Base-by-base conservation (phyloP, 768 basidiomycete genomes). In the Russula olivacea region DNA sequence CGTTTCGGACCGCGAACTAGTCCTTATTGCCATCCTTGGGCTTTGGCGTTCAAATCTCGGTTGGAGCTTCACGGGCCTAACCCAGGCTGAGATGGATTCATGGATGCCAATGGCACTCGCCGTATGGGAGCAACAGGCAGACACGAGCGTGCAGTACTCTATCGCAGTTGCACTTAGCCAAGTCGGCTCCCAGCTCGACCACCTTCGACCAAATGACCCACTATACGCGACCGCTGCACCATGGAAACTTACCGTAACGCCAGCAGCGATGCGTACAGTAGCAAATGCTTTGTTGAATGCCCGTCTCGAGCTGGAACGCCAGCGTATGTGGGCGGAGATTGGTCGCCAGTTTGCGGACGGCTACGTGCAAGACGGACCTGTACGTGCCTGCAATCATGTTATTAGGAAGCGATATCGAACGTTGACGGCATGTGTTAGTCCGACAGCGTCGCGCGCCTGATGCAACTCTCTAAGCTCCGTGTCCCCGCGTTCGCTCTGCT, bases 311-410 rank as follows among this genome's bases (percentile, higher is more conserved):
- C 69, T 80, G 5, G 83, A 88, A 52, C 74, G 76, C 1, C 87
- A 91, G 70, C 79, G 84, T 10, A 76, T 90, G 68, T 90, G 88
- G 84, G 82, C 87, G 53, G 74, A 79, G n/a, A 76, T 86, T 28
- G 78, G 65, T 23, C 65, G 62, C 21, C 54, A 83, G 4, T 79
- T 83, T 69, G 83, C 85, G 59, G 70, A 86, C 6, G 71, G 89
- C 30, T 83, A 84, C 59, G 50, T 57, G 7, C 40, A 41, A 19
- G 59, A 57, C 56, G 55, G 36, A 47, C 45, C 52, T 19, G 61
- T 58, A 66, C 38, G 61, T 68, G 23, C n/a, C 41, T 4, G 14
- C 30, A 3, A 12, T 12, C 6, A n/a, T 53, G 4, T 40, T n/a
- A 4, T 34, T 45, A 21, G 34, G n/a, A n/a, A 14, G 43, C 36